Percentiles rank a stretch among this genome's conserved stretches.
These are phyloP conservation scores for Arthrocladium fulminans DNA, from an alignment of 2,329 filamentous ascomycete genomes.

Conservation along the genomic window DNA sequence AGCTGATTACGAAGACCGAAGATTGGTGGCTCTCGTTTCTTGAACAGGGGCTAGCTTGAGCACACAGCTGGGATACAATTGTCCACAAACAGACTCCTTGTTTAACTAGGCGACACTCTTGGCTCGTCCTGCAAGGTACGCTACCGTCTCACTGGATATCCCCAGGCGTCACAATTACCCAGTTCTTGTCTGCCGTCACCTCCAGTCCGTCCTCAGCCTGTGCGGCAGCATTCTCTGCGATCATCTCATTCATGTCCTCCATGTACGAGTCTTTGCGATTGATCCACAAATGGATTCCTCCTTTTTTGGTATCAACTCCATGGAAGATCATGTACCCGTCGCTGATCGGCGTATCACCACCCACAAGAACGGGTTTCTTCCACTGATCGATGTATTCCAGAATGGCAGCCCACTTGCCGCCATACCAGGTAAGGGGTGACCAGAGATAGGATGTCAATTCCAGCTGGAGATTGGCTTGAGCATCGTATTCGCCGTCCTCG, in stretches of 20 bases:
- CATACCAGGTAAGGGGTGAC: constrained; percentile 6
- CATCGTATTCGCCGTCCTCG: constrained; percentile 10
- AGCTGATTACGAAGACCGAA: too few species aligned
- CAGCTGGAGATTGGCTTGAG: constrained; percentile 6
- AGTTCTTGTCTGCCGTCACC: constrained; percentile 11
- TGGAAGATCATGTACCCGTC: constrained; percentile 12
- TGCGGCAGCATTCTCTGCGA: constrained; percentile 5
- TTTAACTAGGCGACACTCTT: too few species aligned
- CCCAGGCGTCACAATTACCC: constrained; percentile 5
- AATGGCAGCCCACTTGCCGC: constrained; percentile 9
- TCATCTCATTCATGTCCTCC: constrained; percentile 6
- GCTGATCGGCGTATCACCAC: constrained; percentile 3
- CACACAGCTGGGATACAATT: too few species aligned
- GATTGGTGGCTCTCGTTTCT: too few species aligned
- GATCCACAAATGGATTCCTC: constrained; percentile 10
- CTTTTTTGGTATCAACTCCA: constrained; percentile 6
- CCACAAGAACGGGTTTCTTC: constrained; percentile 11
- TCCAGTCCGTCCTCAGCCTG: constrained; percentile 3
- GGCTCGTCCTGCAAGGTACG: too few species aligned
- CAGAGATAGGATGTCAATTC: constrained; percentile 1
- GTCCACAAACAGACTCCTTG: too few species aligned
- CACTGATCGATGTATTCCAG: constrained; percentile 10
- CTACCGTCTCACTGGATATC: not conserved
- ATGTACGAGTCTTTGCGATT: not conserved
- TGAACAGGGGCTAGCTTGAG: too few species aligned